Conservation (phyloP, 2,329 filamentous ascomycete genomes). For the Ophiostoma sp. region DNA sequence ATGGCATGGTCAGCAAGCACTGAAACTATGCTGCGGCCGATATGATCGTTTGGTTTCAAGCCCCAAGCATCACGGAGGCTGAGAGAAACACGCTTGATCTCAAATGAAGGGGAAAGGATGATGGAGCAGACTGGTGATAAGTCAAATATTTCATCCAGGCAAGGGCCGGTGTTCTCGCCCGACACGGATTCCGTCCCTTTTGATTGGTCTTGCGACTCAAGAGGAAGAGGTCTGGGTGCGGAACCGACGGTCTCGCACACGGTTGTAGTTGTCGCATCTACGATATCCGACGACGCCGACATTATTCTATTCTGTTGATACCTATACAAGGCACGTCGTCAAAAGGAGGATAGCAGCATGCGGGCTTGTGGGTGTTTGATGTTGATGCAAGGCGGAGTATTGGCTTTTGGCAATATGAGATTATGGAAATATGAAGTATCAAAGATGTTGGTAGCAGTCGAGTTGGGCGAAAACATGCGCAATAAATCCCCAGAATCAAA, state of each 20-base stretch:
- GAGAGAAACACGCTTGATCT: constrained; percentile 32
- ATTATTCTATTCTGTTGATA: constrained; percentile 1
- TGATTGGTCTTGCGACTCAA: not conserved
- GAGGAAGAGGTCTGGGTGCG: not conserved
- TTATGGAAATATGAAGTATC: not conserved
- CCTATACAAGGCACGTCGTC: not conserved
- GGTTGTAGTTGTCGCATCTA: not conserved
- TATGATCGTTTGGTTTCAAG: not conserved
- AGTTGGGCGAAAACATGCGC: not conserved
- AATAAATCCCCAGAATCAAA: not conserved
- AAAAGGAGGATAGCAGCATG: constrained; percentile 9
- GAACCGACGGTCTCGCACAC: not conserved
- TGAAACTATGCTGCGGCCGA: not conserved
- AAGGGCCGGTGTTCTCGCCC: constrained; percentile 10
- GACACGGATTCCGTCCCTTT: not conserved
- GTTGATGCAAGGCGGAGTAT: not conserved
- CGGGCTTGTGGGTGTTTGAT: not conserved
- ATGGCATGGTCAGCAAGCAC: not conserved
- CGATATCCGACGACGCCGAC: not conserved
- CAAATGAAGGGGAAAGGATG: constrained; percentile 32
- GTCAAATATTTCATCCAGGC: constrained; percentile 32
- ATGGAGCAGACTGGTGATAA: constrained; percentile 33
- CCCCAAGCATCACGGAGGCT: constrained; percentile 29
- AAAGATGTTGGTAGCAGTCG: not conserved
- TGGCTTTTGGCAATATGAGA: not conserved